These are phyloP conservation scores for Exophiala xenobiotica DNA, from an alignment of 2,329 filamentous ascomycete genomes.

Conservation along the genomic window DNA sequence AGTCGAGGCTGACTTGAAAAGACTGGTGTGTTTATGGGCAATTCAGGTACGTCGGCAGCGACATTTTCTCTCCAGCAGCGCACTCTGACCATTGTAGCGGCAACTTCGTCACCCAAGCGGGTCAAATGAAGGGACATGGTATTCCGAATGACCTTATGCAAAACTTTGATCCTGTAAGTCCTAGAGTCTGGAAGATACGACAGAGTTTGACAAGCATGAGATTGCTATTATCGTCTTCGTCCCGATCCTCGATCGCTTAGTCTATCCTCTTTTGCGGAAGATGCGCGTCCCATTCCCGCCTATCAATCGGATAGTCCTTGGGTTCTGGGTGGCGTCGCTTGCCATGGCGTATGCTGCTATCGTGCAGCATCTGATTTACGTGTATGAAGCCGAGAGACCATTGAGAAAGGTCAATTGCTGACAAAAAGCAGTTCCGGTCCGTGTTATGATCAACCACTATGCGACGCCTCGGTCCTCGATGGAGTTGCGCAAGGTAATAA, in stretches of 20 bases:
- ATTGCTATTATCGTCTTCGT: slow-evolving; percentile 74
- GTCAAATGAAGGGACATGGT: slow-evolving; percentile 62
- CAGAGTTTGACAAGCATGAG: too few relatives aligned
- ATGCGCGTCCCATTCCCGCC: slow-evolving; percentile 66
- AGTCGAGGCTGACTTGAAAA: neutral
- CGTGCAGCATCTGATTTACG: slow-evolving; percentile 58
- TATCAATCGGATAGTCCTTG: slow-evolving; percentile 71
- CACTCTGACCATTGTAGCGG: too few relatives aligned
- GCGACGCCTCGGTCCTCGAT: slow-evolving; percentile 35
- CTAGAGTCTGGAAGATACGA: neutral
- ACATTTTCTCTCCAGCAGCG: too few relatives aligned
- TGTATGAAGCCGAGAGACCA: slow-evolving; percentile 2
- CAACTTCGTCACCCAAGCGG: slow-evolving; percentile 39
- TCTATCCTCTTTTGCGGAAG: slow-evolving; percentile 69
- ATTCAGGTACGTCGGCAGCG: slow-evolving; percentile 15
- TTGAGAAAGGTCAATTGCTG: neutral
- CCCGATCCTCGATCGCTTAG: slow-evolving; percentile 64
- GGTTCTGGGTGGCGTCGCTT: slow-evolving; percentile 64
- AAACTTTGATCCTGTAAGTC: slow-evolving; percentile 64
- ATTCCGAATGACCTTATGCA: slow-evolving; percentile 75
- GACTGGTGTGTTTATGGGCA: slow-evolving; percentile 53
- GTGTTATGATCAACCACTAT: slow-evolving; percentile 48
- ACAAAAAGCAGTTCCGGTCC: slow-evolving; percentile 39
- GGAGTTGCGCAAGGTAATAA: slow-evolving; percentile 40
- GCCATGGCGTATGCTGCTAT: slow-evolving; percentile 63